These are phyloP conservation scores for Melaleuca alternifolia DNA, from an alignment of 345 rosid genomes.

Conservation along the genomic window DNA sequence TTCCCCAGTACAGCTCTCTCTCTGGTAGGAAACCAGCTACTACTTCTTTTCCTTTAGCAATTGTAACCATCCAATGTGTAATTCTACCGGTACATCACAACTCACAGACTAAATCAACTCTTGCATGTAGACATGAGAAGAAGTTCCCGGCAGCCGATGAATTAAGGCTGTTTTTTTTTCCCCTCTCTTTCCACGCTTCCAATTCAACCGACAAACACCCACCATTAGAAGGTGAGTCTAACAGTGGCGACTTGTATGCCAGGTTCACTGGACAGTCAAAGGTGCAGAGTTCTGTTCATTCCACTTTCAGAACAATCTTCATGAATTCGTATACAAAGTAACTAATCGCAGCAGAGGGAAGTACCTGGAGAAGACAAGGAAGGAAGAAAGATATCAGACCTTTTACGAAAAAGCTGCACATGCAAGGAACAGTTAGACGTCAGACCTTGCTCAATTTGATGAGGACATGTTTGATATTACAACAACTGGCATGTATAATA, in stretches of 20 bases:
- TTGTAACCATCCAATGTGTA: neutral
- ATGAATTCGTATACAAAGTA: slow-evolving; percentile 77
- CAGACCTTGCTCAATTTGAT: neutral
- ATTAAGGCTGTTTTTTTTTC: neutral
- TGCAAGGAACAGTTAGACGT: neutral
- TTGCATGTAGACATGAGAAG: neutral
- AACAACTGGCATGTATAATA: neutral
- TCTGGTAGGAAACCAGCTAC: neutral
- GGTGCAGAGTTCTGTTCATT: slow-evolving; percentile 17
- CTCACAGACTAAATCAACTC: neutral
- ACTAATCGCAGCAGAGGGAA: slow-evolving; percentile 79
- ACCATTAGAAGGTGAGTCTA: neutral
- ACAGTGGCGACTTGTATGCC: neutral
- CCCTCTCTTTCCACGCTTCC: neutral
- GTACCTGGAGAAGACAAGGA: slow-evolving; percentile 38
- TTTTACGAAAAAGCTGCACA: neutral
- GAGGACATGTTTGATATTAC: neutral
- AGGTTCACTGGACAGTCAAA: neutral
- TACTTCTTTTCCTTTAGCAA: neutral
- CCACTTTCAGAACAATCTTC: slow-evolving; percentile 76
- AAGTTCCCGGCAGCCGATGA: neutral
- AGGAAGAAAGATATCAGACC: neutral
- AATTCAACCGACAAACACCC: neutral
- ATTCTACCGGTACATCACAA: neutral
- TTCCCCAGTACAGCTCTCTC: neutral